Evolutionary conservation across 495 filamentous ascomycete genomes (phyloP).

Genomic region (Chlorociboria aeruginascens): DNA sequence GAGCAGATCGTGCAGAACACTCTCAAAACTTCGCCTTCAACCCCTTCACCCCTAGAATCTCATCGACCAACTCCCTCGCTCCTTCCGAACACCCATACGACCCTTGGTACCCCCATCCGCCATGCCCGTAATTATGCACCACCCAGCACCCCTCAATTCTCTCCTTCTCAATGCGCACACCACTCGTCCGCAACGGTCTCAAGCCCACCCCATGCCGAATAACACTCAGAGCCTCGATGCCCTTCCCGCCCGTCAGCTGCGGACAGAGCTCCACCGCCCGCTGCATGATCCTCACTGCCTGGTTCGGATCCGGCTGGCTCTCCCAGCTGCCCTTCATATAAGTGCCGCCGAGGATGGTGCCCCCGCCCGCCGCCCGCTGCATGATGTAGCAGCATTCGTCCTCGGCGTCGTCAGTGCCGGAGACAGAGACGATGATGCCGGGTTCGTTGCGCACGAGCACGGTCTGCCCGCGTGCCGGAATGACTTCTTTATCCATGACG

Average conservation of each 20-base stretch:
- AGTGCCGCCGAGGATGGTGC: slow-evolving; percentile 77
- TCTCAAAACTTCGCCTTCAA: slow-evolving; percentile 12
- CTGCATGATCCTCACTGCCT: slow-evolving; percentile 83
- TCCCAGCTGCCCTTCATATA: slow-evolving; percentile 83
- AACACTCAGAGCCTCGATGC: slow-evolving; percentile 68
- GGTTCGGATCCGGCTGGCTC: slow-evolving; percentile 63
- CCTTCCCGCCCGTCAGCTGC: slow-evolving; percentile 60
- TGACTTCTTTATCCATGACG: slow-evolving; percentile 62
- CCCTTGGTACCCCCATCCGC: slow-evolving; percentile 83
- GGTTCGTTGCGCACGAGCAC: slow-evolving; percentile 80
- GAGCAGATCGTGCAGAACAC: too few species aligned
- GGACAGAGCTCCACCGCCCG: slow-evolving; percentile 62
- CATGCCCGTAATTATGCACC: slow-evolving; percentile 96
- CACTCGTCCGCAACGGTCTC: slow-evolving; percentile 61
- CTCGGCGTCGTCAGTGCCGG: slow-evolving; percentile 68
- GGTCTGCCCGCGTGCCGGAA: slow-evolving; percentile 76
- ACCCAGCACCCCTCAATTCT: slow-evolving; percentile 55
- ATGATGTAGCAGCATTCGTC: slow-evolving; percentile 85
- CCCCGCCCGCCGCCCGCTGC: slow-evolving; percentile 68
- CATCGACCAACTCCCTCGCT: slow-evolving; percentile 59
- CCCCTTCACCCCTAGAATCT: slow-evolving; percentile 27
- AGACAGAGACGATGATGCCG: slow-evolving; percentile 52
- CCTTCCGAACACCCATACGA: slow-evolving; percentile 72
- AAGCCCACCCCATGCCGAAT: slow-evolving; percentile 83
- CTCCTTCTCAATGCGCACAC: slow-evolving; percentile 77